Evolutionary conservation across 2,329 filamentous ascomycete genomes (phyloP).

Genomic region (Pseudocercospora eumusae): DNA sequence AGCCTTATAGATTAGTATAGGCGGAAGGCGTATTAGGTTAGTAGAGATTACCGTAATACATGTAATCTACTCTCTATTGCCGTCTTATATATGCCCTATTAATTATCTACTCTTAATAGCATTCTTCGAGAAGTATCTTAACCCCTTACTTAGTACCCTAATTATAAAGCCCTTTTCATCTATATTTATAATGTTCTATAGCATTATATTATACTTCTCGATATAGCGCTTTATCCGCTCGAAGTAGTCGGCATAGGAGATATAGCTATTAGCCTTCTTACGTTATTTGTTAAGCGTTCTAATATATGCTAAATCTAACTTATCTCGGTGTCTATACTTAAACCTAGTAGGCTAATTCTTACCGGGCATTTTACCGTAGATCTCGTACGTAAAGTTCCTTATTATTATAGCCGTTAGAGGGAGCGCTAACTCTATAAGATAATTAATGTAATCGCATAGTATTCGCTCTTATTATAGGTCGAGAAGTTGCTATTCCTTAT

Average conservation of each 20-base stretch:
- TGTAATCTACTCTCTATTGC: neutral
- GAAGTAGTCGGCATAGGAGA: neutral
- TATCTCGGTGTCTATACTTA: neutral
- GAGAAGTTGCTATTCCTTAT: no score
- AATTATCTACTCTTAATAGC: neutral
- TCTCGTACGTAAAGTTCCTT: neutral
- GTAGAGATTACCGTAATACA: neutral
- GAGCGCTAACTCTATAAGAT: no score
- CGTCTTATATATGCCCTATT: neutral
- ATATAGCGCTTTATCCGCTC: no score
- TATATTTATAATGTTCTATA: conserved; percentile 3
- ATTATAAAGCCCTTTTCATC: conserved; percentile 6
- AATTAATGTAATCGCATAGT: no score
- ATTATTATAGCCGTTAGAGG: neutral
- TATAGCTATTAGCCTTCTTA: conserved; percentile 1
- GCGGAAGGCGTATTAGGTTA: no score
- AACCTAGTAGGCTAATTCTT: neutral
- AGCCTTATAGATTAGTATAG: no score
- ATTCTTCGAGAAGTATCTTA: neutral
- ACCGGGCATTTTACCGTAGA: neutral
- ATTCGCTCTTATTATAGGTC: no score
- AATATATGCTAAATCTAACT: neutral
- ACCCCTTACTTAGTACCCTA: neutral
- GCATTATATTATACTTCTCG: neutral
- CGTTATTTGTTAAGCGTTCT: conserved; percentile 2